Conservation (phyloP, 2,329 filamentous ascomycete species). For the Arthrobotrys megalospora region DNA sequence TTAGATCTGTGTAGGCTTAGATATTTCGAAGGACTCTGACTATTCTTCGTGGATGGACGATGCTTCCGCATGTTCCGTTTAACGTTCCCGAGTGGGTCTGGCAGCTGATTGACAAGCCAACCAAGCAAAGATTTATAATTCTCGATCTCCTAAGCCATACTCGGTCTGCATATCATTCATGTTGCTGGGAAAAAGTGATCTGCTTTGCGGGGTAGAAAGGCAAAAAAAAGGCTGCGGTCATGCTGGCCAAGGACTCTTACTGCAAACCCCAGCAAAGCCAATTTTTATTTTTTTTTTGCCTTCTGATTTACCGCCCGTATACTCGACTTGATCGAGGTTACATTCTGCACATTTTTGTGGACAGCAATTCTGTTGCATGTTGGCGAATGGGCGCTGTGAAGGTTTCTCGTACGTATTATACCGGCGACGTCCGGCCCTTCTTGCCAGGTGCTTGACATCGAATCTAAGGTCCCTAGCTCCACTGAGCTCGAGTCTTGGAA, state of each 20-base stretch:
- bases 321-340: slow-evolving; percentile 34
- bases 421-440: not conserved
- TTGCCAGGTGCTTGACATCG: not conserved
- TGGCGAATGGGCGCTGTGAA: not conserved
- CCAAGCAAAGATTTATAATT: not conserved
- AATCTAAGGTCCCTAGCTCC: not conserved
- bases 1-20: no score
- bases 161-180: not conserved
- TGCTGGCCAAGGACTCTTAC: slow-evolving; percentile 6
- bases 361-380: not conserved
- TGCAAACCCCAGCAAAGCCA: not conserved
- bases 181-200: not conserved
- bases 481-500: slow-evolving; percentile 4
- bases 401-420: not conserved
- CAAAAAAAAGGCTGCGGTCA: not conserved
- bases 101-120: not conserved
- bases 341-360: slow-evolving; percentile 19
- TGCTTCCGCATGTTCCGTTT: slow-evolving; percentile 7
- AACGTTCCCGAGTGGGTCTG: not conserved
- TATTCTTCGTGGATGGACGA: not conserved
- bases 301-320: slow-evolving; percentile 41
- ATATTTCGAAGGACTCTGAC: not conserved
- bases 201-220: slow-evolving; percentile 34
- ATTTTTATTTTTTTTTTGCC: slow-evolving; percentile 35
- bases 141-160: not conserved